Percentiles rank a stretch among this genome's conserved stretches.
Evolutionary conservation across 225 moss, liverwort and hornwort genomes (phyloP).

Genomic region (Sphagnum contortum): DNA sequence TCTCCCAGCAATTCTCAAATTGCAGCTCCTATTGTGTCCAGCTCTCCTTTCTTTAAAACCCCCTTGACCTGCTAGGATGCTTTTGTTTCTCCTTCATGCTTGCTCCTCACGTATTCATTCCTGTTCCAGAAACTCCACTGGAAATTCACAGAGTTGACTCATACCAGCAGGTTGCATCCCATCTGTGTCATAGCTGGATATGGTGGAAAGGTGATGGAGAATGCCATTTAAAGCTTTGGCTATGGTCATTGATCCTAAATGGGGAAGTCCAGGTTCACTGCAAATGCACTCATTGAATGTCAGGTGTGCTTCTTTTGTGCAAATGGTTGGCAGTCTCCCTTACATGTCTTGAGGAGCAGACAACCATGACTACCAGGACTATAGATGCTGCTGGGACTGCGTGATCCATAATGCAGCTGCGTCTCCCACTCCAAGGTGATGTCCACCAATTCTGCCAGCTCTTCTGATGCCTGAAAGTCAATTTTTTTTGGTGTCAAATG

Average conservation of each 20-base stretch:
- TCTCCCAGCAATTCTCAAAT: slow-evolving; percentile 19
- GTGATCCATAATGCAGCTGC: slow-evolving; percentile 6
- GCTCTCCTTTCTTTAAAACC: background rate
- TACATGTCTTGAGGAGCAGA: slow-evolving; percentile 18
- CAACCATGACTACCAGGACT: slow-evolving; percentile 40
- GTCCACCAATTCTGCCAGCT: slow-evolving; percentile 62
- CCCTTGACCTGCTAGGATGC: slow-evolving; percentile 8
- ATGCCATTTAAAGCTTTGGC: no score
- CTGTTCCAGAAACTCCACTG: background rate
- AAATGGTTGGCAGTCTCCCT: slow-evolving; percentile 28
- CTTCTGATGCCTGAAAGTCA: slow-evolving; percentile 50
- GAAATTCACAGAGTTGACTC: slow-evolving; percentile 13
- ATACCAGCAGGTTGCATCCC: no score
- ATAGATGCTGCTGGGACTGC: slow-evolving; percentile 43
- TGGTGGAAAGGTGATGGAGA: no score
- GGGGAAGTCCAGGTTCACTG: no score
- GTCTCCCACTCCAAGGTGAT: slow-evolving; percentile 28
- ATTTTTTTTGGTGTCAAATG: no score
- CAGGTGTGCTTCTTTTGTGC: slow-evolving; percentile 25
- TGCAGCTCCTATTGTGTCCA: slow-evolving; percentile 40
- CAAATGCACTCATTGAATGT: slow-evolving; percentile 2
- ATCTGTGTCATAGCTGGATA: no score
- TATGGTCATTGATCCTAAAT: no score
- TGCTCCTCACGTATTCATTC: background rate
- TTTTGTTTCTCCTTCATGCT: background rate